Evolutionary conservation across 345 rosid genomes (phyloP).

Genomic region (Euphorbia peplus): DNA sequence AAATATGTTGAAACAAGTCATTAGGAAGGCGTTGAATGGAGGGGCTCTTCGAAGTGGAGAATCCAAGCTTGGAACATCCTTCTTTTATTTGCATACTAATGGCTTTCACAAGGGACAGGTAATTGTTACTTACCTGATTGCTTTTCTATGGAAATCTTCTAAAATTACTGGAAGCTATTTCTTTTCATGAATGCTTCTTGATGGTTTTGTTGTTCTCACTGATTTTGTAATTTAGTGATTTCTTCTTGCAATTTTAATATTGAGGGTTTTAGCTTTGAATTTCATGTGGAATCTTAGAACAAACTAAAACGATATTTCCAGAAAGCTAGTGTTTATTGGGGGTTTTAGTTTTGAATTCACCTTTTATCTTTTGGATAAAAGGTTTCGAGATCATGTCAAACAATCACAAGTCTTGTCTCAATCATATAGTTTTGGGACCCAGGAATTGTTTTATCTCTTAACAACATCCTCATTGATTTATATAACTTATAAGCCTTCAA

Average conservation of each 20-base stretch:
- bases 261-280: not conserved
- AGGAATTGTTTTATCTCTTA: not conserved
- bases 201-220: no score
- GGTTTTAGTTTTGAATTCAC: no score
- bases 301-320: not conserved
- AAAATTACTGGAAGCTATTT: not conserved
- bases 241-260: not conserved
- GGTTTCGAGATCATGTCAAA: no score
- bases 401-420: not conserved
- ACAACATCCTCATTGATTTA: not conserved
- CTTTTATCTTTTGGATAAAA: no score
- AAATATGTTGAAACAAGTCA: conserved; percentile 50
- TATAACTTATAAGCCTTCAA: not conserved
- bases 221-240: not conserved
- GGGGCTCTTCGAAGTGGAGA: conserved; percentile 25
- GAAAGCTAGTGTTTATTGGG: not conserved
- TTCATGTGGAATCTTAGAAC: not conserved
- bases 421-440: not conserved
- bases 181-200: not conserved
- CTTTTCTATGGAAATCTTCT: not conserved
- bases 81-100: conserved; percentile 27
- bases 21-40: conserved; percentile 33
- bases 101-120: conserved; percentile 53
- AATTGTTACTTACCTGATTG: not conserved
- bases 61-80: conserved; percentile 36